phyloP scores from a whole-genome alignment of 208 protist genomes.

The Vickermania ingenoplastis region DNA sequence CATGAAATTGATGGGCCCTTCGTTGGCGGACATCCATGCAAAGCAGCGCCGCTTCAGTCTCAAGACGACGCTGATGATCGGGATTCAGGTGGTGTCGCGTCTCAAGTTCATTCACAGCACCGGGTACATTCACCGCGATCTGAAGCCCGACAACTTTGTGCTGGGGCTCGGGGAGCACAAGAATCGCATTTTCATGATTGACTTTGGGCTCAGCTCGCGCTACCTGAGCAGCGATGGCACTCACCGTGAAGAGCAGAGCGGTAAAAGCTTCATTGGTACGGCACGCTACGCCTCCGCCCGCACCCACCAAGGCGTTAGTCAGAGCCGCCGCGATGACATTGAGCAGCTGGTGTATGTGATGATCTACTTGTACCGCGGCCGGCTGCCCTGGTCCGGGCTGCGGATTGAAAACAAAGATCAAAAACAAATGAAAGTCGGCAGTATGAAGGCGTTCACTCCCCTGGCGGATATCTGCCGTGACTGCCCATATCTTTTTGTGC shows the following conservation, averaged over 20 bases:
- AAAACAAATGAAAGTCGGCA: slow-evolving; percentile 42
- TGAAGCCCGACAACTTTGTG: slow-evolving; percentile 99
- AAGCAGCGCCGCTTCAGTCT: slow-evolving; percentile 93
- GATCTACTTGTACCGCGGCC: slow-evolving; percentile 93
- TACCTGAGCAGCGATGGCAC: slow-evolving; percentile 46
- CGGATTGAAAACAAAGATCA: slow-evolving; percentile 71
- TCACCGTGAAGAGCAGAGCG: slow-evolving; percentile 59
- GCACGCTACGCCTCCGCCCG: slow-evolving; percentile 95
- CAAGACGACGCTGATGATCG: slow-evolving; percentile 98
- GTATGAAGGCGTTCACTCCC: slow-evolving; percentile 42
- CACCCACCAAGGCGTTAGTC: slow-evolving; percentile 92
- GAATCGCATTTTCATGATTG: slow-evolving; percentile 84
- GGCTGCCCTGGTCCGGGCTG: slow-evolving; percentile 93
- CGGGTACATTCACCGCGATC: slow-evolving; percentile 97
- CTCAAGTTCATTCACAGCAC: slow-evolving; percentile 97
- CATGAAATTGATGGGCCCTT: slow-evolving; percentile 97
- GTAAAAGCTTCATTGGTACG: slow-evolving; percentile 94
- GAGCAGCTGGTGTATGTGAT: slow-evolving; percentile 90
- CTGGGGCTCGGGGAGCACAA: slow-evolving; percentile 89
- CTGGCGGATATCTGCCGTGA: slow-evolving; percentile 46
- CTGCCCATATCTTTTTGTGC: slow-evolving; percentile 59
- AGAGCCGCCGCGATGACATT: slow-evolving; percentile 83
- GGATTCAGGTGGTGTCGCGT: slow-evolving; percentile 95
- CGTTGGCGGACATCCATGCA: slow-evolving; percentile 90
- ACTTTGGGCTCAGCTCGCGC: slow-evolving; percentile 91